Evolutionary conservation across 2,329 filamentous ascomycete genomes (phyloP).

Genomic region (Pestalotiopsis sp.): DNA sequence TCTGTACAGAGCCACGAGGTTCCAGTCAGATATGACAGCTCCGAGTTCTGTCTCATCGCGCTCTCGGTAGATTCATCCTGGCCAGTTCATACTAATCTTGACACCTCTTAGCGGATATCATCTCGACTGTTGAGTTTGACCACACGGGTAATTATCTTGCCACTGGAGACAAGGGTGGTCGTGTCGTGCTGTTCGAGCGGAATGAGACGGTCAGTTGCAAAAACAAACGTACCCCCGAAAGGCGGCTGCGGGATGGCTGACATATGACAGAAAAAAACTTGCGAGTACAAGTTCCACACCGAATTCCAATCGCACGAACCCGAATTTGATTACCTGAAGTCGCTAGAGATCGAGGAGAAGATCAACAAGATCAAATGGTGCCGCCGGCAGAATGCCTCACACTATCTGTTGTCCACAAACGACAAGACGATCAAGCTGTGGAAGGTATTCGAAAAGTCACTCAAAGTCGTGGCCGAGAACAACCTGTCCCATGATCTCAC

Average conservation of each 20-base stretch:
- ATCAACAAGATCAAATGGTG: conserved; percentile 99
- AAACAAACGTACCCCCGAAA: not conserved
- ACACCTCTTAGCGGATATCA: conserved; percentile 72
- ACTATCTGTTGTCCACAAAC: conserved; percentile 97
- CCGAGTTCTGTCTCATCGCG: not conserved
- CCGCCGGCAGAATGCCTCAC: conserved; percentile 94
- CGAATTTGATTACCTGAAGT: conserved; percentile 99
- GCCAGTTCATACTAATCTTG: conserved; percentile 14
- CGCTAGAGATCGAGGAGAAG: conserved; percentile 98
- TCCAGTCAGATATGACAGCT: conserved; percentile 7
- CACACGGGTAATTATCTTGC: conserved; percentile 88
- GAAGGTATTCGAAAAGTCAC: conserved; percentile 99
- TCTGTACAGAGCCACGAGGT: not conserved
- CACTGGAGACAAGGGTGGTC: conserved; percentile 86
- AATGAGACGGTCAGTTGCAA: conserved; percentile 82
- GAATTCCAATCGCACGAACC: conserved; percentile 99
- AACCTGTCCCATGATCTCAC: conserved; percentile 95
- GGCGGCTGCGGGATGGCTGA: not conserved
- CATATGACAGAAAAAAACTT: conserved; percentile 87
- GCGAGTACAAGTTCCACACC: conserved; percentile 99
- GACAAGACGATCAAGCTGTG: conserved; percentile 99
- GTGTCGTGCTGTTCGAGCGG: conserved; percentile 84
- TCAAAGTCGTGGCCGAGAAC: conserved; percentile 99
- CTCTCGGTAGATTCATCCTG: not conserved
- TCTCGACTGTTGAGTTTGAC: conserved; percentile 89